Conservation (phyloP, 306 rosid genomes). For the Canavalia gladiata region DNA sequence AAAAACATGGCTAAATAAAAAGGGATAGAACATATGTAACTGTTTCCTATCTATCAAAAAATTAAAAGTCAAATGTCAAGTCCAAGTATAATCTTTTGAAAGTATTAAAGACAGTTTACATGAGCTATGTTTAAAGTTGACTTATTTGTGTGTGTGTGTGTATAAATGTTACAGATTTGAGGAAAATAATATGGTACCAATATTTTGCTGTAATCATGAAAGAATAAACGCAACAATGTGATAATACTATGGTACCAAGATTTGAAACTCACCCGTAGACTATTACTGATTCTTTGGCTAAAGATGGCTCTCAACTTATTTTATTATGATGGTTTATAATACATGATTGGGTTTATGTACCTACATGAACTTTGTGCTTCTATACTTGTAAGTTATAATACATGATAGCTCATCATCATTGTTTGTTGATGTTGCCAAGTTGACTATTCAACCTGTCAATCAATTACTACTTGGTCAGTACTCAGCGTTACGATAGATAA, state of each 20-base stretch:
- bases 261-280: conserved; percentile 11
- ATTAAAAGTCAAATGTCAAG: conserved; percentile 31
- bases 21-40: no score
- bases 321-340: conserved; percentile 11
- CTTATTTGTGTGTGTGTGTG: not conserved
- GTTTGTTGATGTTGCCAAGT: conserved; percentile 33
- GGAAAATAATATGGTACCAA: conserved; percentile 25
- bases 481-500: conserved; percentile 19
- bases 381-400: conserved; percentile 11
- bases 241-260: not conserved
- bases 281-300: not conserved
- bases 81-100: conserved; percentile 25
- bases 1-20: no score
- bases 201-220: conserved; percentile 4
- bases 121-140: conserved; percentile 33
- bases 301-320: conserved; percentile 16
- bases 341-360: not conserved
- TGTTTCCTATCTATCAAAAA: conserved; percentile 1
- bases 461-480: conserved; percentile 1
- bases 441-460: conserved; percentile 14
- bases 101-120: not conserved
- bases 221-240: conserved; percentile 19
- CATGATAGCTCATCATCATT: conserved; percentile 2
- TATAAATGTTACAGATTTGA: conserved; percentile 20
- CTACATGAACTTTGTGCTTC: conserved; percentile 3